Conservation (phyloP, 192 early-diverging fungal genomes). For the Spizellomyces punctatus region DNA sequence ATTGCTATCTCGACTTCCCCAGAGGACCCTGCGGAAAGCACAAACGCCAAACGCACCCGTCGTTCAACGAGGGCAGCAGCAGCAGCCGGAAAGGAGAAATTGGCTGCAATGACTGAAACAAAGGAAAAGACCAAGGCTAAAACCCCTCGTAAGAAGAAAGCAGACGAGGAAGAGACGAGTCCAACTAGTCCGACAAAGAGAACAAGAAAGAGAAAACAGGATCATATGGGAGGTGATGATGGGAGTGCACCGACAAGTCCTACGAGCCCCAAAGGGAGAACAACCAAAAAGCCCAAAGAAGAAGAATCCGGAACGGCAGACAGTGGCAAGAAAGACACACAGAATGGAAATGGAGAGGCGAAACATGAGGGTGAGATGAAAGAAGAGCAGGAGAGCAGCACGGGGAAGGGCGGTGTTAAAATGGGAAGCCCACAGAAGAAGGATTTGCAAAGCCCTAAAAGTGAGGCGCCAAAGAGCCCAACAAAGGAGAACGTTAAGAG, state of each 20-base stretch:
- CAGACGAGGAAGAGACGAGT: not conserved
- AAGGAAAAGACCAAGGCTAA: not conserved
- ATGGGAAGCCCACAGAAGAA: no score
- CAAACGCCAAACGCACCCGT: not conserved
- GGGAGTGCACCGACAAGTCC: not conserved
- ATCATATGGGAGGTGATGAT: not conserved
- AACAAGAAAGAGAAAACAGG: not conserved
- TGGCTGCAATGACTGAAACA: not conserved
- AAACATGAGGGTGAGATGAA: no score
- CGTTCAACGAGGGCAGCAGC: not conserved
- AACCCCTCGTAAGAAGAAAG: not conserved
- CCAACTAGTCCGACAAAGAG: not conserved
- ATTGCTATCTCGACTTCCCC: not conserved
- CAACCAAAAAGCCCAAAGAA: not conserved
- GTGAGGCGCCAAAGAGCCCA: slow-evolving; percentile 9
- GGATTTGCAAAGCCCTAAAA: no score
- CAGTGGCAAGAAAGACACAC: no score
- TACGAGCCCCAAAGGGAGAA: not conserved
- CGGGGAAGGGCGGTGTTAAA: no score
- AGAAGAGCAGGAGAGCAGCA: no score
- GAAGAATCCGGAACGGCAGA: not conserved
- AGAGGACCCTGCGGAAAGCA: not conserved
- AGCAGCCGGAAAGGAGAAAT: not conserved
- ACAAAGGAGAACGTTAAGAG: slow-evolving; percentile 4
- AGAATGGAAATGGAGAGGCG: no score